Percentiles rank a stretch among this genome's conserved stretches.
These are phyloP conservation scores for Solanum etuberosum DNA, from an alignment of 257 asterid species.

Conservation along the genomic window DNA sequence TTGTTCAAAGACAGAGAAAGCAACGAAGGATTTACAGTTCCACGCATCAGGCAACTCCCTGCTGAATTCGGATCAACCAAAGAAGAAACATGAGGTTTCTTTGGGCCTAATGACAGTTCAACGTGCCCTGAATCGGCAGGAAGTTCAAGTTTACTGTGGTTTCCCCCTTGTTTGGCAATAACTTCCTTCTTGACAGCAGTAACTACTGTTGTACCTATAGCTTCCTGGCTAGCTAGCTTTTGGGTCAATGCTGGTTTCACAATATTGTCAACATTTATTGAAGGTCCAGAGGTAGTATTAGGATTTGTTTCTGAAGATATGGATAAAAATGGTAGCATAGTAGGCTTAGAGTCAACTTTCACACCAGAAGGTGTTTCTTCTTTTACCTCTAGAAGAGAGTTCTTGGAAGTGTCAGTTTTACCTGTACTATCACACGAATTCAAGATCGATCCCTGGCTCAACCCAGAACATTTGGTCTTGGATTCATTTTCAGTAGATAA, in stretches of 20 bases:
- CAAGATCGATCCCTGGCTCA: slow-evolving; percentile 10
- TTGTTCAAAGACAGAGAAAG: slow-evolving; percentile 33
- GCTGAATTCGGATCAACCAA: slow-evolving; percentile 8
- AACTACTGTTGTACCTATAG: slow-evolving; percentile 2
- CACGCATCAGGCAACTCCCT: slow-evolving; percentile 8
- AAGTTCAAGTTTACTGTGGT: slow-evolving; percentile 11
- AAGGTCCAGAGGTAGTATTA: slow-evolving; percentile 12
- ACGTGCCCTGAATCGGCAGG: slow-evolving; percentile 20
- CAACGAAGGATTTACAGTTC: slow-evolving; percentile 30
- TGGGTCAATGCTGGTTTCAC: slow-evolving; percentile 12
- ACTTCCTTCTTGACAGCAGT: slow-evolving; percentile 32
- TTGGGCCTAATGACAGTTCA: slow-evolving; percentile 32
- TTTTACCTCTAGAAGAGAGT: slow-evolving; percentile 12
- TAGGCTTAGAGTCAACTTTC: slow-evolving; percentile 4
- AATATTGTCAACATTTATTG: slow-evolving; percentile 6
- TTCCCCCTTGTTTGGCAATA: slow-evolving; percentile 21
- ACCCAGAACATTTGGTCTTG: slow-evolving; percentile 10
- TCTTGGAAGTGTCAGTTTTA: slow-evolving; percentile 21
- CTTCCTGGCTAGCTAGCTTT: slow-evolving; percentile 11
- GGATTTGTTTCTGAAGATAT: slow-evolving; percentile 15
- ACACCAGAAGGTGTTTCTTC: slow-evolving; percentile 13
- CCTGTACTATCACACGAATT: slow-evolving; percentile 8
- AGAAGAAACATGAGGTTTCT: slow-evolving; percentile 17
- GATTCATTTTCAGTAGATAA: slow-evolving; percentile 9
- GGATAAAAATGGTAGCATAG: slow-evolving; percentile 10